A percentile compares a stretch with the other conserved stretches of the same genome.
phyloP scores from a whole-genome alignment of 345 rosid species.

The Lumnitzera racemosa region DNA sequence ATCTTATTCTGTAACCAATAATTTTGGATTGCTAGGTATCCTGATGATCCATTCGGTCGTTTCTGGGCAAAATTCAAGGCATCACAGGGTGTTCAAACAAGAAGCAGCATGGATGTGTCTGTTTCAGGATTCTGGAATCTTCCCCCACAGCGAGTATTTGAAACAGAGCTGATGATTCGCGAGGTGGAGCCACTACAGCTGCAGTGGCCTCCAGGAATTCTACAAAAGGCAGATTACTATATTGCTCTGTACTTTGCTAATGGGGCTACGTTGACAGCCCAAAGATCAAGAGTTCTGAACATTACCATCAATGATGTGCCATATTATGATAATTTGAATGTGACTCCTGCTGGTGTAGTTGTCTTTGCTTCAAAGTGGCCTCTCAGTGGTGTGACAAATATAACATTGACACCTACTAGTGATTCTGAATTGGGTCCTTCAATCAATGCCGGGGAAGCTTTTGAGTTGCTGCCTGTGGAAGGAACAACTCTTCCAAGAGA shows the following conservation, averaged over 20 bases:
- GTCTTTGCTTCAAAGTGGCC: conserved; percentile 67
- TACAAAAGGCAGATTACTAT: conserved; percentile 35
- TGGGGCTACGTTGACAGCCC: conserved; percentile 21
- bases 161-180: conserved; percentile 42
- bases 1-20: neutral
- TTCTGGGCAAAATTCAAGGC: conserved; percentile 60
- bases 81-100: conserved; percentile 12
- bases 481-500: conserved; percentile 74
- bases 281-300: conserved; percentile 39
- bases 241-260: conserved; percentile 82
- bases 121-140: conserved; percentile 88
- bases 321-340: conserved; percentile 51
- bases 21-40: conserved; percentile 38
- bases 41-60: conserved; percentile 75
- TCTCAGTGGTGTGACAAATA: conserved; percentile 49
- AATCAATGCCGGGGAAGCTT: conserved; percentile 79
- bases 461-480: conserved; percentile 40
- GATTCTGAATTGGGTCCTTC: conserved; percentile 52
- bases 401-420: conserved; percentile 45
- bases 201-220: conserved; percentile 57
- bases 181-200: conserved; percentile 40
- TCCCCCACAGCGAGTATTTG: conserved; percentile 72
- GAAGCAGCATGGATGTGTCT: conserved; percentile 40
- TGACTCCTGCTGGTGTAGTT: conserved; percentile 46
- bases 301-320: conserved; percentile 49